Conservation (phyloP, 2,329 filamentous ascomycete species). For the Alternaria gansuensis region DNA sequence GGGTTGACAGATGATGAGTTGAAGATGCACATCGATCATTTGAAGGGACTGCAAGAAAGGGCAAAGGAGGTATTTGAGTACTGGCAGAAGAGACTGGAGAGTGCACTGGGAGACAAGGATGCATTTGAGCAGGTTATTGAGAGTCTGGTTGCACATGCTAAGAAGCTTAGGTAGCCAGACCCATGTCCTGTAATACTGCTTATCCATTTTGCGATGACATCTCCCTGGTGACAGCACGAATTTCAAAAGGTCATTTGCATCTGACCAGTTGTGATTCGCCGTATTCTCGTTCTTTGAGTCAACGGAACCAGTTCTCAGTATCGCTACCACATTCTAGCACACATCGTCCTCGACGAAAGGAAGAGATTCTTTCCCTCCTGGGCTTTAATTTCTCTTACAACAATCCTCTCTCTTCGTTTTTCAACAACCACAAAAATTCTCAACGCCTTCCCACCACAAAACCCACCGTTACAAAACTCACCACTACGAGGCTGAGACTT, state of each 20-base stretch:
- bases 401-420: not conserved
- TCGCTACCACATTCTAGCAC: not conserved
- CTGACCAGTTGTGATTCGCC: not conserved
- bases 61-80: conserved; percentile 84
- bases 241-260: not conserved
- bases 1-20: conserved; percentile 84
- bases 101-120: conserved; percentile 88
- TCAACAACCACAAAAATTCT: not conserved
- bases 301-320: not conserved
- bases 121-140: conserved; percentile 97
- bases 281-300: not conserved
- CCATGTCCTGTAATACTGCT: not conserved
- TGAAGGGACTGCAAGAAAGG: conserved; percentile 74
- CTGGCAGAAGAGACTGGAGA: conserved; percentile 86
- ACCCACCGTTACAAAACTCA: not conserved
- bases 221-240: not conserved
- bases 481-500: not conserved
- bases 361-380: not conserved
- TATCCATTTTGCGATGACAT: not conserved
- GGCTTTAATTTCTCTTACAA: not conserved
- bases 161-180: conserved; percentile 73
- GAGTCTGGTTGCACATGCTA: conserved; percentile 90
- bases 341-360: not conserved
- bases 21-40: conserved; percentile 71
- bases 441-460: not conserved